Evolutionary conservation across 1,284 basidiomycete species (phyloP).

Genomic region (Ceratobasidium sp.): DNA sequence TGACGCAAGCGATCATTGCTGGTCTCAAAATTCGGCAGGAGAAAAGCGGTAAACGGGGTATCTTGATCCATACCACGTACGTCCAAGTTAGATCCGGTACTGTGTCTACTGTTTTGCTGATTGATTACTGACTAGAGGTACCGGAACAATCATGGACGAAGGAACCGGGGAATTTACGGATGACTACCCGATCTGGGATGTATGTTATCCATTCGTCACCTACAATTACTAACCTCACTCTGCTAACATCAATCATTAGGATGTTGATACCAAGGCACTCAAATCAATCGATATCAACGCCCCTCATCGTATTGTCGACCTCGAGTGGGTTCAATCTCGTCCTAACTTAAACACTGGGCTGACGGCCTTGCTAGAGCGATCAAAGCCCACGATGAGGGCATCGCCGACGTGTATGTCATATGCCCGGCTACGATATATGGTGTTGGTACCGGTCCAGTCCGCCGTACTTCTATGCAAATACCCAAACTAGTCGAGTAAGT

Average conservation of each 20-base stretch:
- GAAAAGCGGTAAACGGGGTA: not conserved
- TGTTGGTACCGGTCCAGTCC: constrained; percentile 2
- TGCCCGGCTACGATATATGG: constrained; percentile 16
- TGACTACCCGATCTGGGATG: constrained; percentile 12
- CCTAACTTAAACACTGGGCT: no score
- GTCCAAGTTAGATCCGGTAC: not conserved
- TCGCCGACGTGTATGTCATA: constrained; percentile 19
- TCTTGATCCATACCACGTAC: not conserved
- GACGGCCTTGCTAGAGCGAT: not conserved
- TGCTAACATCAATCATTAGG: not conserved
- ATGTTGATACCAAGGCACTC: not conserved
- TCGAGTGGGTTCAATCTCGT: not conserved
- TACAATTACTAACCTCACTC: no score
- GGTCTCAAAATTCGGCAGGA: not conserved
- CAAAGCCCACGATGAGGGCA: constrained; percentile 7
- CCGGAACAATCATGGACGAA: constrained; percentile 16
- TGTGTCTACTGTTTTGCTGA: not conserved
- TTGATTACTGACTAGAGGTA: not conserved
- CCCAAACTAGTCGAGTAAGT: constrained; percentile 6
- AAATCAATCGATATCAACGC: constrained; percentile 18
- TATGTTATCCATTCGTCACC: not conserved
- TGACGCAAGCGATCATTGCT: constrained; percentile 3
- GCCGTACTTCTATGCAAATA: constrained; percentile 10
- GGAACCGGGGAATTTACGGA: constrained; percentile 6
- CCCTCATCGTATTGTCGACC: constrained; percentile 12